Evolutionary conservation across 306 rosid species (phyloP).

Genomic region (Hippophae gyantsensis): DNA sequence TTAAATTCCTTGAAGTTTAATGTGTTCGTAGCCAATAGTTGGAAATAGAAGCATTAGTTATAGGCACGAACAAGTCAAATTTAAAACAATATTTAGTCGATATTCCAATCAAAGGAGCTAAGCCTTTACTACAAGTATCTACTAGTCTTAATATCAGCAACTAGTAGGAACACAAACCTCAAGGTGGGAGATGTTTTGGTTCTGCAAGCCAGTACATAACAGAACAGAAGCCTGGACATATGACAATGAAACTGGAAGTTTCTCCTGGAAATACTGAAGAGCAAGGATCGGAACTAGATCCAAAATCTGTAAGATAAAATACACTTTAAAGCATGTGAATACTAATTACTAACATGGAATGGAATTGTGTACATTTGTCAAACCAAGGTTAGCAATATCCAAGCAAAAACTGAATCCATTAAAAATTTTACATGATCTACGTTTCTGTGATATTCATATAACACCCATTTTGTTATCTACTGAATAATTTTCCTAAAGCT

Average conservation of each 20-base stretch:
- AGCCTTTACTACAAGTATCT: neutral
- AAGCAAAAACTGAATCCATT: too few species aligned
- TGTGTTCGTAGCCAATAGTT: too few species aligned
- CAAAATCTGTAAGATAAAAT: conserved; percentile 48
- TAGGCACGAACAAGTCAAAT: too few species aligned
- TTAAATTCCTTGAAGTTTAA: neutral
- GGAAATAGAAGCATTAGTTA: too few species aligned
- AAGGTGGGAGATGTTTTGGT: conserved; percentile 46
- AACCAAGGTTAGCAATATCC: neutral
- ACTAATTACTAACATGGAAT: neutral
- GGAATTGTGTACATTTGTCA: neutral
- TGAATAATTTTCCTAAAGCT: neutral
- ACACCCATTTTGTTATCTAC: neutral
- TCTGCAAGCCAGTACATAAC: conserved; percentile 86
- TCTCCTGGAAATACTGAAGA: conserved; percentile 58
- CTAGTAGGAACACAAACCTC: conserved; percentile 48
- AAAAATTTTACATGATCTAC: too few species aligned
- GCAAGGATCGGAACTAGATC: conserved; percentile 65
- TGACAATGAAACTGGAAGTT: conserved; percentile 64
- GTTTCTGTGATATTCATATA: too few species aligned
- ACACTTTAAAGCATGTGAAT: neutral
- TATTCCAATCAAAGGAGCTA: too few species aligned
- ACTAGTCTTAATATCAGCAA: neutral
- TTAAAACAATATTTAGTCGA: too few species aligned
- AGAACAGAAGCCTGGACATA: conserved; percentile 71